These are phyloP conservation scores for Ascosphaera apis DNA, from an alignment of 2,329 filamentous ascomycete species.

Conservation along the genomic window DNA sequence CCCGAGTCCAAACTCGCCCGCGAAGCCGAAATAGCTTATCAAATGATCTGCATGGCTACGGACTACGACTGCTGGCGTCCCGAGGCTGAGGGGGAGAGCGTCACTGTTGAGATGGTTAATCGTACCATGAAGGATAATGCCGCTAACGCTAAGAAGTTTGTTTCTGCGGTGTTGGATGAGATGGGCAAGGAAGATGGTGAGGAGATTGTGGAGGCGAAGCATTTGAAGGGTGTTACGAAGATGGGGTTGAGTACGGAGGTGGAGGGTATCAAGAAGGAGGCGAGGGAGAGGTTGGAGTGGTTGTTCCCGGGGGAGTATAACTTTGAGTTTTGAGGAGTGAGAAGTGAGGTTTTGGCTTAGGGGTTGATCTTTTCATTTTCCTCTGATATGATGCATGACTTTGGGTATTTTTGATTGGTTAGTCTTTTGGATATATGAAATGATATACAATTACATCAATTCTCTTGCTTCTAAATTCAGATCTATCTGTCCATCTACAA, in stretches of 20 bases:
- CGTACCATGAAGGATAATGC: slow-evolving; percentile 87
- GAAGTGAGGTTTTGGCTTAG: not conserved
- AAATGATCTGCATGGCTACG: slow-evolving; percentile 98
- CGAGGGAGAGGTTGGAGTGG: slow-evolving; percentile 59
- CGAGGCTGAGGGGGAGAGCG: slow-evolving; percentile 46
- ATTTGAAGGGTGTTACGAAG: slow-evolving; percentile 52
- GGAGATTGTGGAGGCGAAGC: slow-evolving; percentile 56
- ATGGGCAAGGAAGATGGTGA: slow-evolving; percentile 54
- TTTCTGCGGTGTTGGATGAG: slow-evolving; percentile 71
- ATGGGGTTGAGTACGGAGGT: slow-evolving; percentile 72
- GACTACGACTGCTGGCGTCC: slow-evolving; percentile 96
- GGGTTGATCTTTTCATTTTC: not conserved
- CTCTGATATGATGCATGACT: not conserved
- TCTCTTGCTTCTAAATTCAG: too few species aligned
- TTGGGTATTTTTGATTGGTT: slow-evolving; percentile 1
- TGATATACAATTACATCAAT: too few species aligned
- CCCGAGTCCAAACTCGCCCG: slow-evolving; percentile 90
- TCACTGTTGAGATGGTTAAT: slow-evolving; percentile 94
- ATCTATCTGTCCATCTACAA: too few species aligned
- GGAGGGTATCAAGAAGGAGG: slow-evolving; percentile 47
- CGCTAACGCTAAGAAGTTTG: slow-evolving; percentile 62
- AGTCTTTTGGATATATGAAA: too few species aligned
- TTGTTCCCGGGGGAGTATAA: slow-evolving; percentile 64
- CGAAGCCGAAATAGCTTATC: slow-evolving; percentile 89
- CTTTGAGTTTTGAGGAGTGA: slow-evolving; percentile 10